phyloP scores from a whole-genome alignment of 148 eudicot species.

The Rhododendron simsii region DNA sequence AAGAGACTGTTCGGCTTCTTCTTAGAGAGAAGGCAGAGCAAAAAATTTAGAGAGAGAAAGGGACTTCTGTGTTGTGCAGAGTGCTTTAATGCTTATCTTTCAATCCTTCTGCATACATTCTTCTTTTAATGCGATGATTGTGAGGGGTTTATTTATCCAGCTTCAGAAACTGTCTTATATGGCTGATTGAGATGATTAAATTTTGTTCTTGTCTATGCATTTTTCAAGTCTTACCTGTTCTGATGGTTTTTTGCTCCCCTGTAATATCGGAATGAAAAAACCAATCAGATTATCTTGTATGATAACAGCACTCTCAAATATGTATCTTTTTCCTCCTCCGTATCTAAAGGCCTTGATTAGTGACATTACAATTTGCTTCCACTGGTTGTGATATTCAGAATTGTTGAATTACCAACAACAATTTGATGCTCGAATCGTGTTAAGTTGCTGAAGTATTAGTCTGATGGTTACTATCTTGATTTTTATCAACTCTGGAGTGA shows the following conservation, averaged over 20 bases:
- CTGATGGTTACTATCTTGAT: neutral
- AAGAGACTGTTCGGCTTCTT: too few species aligned
- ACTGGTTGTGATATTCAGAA: neutral
- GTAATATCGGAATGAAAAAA: neutral
- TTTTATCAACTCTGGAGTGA: neutral
- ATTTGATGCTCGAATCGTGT: neutral
- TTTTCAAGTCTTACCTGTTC: neutral
- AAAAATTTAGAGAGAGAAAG: too few species aligned
- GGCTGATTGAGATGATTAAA: neutral
- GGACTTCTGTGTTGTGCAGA: too few species aligned
- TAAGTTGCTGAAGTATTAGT: neutral
- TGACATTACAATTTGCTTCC: neutral
- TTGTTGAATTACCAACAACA: neutral
- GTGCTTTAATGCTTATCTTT: neutral
- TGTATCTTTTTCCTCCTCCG: neutral
- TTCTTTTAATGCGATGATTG: neutral
- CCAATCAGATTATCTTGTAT: neutral
- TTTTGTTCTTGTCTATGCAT: neutral
- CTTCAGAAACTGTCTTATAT: neutral
- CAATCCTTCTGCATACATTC: neutral
- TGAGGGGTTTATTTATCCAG: neutral
- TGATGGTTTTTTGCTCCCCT: neutral
- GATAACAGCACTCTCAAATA: neutral
- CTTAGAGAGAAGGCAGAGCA: too few species aligned
- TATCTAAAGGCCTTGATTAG: neutral